Evolutionary conservation across 2,329 filamentous ascomycete species (phyloP).

Genomic region (Colletotrichum liaoningense): DNA sequence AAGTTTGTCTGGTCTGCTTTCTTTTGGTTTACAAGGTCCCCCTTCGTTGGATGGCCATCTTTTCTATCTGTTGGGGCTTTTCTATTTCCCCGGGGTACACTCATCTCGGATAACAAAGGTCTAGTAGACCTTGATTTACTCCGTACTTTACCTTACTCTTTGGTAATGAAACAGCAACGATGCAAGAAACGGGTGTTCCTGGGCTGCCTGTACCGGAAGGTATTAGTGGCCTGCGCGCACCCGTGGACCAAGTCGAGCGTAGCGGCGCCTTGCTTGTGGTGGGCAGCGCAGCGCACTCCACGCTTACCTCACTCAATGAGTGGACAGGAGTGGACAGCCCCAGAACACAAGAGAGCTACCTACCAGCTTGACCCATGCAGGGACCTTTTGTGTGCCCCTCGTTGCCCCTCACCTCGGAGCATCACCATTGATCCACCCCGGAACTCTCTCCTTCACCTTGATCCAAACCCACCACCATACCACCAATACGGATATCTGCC

Average conservation of each 20-base stretch:
- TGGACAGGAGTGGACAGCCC: neutral
- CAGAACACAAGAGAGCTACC: neutral
- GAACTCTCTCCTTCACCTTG: conserved; percentile 13
- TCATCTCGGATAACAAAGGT: conserved; percentile 11
- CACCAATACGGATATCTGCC: neutral
- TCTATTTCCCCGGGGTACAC: neutral
- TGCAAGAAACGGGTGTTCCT: neutral
- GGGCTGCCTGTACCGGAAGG: conserved; percentile 5
- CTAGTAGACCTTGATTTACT: neutral
- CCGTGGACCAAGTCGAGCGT: neutral
- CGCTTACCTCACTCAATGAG: conserved; percentile 5
- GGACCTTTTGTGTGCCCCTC: conserved; percentile 37
- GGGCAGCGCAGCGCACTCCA: neutral
- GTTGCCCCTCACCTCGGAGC: conserved; percentile 35
- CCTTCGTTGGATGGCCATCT: neutral
- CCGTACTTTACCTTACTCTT: neutral
- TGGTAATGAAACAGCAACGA: neutral
- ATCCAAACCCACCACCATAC: conserved; percentile 6
- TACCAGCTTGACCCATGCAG: conserved; percentile 33
- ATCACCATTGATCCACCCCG: conserved; percentile 23
- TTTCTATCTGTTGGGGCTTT: neutral
- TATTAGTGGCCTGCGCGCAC: conserved; percentile 3
- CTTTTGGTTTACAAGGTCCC: neutral
- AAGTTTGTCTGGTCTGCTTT: neutral
- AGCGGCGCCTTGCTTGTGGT: neutral